These are phyloP conservation scores for Marasmius fiardii DNA, from an alignment of 1,284 basidiomycete species.

Conservation along the genomic window DNA sequence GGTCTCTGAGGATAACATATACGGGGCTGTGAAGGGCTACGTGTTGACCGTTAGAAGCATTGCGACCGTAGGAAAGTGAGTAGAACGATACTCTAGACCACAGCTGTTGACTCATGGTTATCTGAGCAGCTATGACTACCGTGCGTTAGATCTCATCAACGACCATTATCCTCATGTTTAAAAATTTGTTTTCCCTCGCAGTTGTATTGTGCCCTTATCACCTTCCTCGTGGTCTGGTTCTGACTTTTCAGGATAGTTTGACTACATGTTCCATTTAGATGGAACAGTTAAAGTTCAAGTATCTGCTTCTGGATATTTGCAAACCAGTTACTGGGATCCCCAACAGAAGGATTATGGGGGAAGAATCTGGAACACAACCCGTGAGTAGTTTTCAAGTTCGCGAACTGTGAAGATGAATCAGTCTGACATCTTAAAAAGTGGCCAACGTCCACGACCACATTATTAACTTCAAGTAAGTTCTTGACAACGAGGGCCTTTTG, in stretches of 20 bases:
- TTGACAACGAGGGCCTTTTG: too few species aligned
- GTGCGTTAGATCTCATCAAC: conserved; percentile 28
- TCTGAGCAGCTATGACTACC: conserved; percentile 46
- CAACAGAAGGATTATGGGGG: conserved; percentile 51
- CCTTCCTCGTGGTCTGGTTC: not conserved
- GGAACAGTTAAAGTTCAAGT: conserved; percentile 63
- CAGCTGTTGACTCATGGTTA: not conserved
- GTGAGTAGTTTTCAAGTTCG: conserved; percentile 24
- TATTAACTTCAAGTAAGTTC: conserved; percentile 56
- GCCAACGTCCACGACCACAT: conserved; percentile 70
- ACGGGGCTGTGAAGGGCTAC: conserved; percentile 59
- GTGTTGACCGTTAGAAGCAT: conserved; percentile 54
- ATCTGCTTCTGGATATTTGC: conserved; percentile 67
- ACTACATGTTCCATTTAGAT: conserved; percentile 65
- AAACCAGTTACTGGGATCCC: conserved; percentile 55
- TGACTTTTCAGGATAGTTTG: conserved; percentile 35
- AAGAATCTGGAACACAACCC: conserved; percentile 51
- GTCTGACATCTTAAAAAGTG: conserved; percentile 34
- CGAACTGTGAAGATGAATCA: not conserved
- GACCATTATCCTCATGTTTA: not conserved
- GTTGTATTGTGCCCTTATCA: not conserved
- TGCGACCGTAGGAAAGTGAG: conserved; percentile 61
- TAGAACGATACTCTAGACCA: conserved; percentile 4
- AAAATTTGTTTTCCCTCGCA: not conserved
- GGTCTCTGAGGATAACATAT: conserved; percentile 46